Evolutionary conservation across 768 basidiomycete genomes (phyloP).

Genomic region (Suillus variegatus): DNA sequence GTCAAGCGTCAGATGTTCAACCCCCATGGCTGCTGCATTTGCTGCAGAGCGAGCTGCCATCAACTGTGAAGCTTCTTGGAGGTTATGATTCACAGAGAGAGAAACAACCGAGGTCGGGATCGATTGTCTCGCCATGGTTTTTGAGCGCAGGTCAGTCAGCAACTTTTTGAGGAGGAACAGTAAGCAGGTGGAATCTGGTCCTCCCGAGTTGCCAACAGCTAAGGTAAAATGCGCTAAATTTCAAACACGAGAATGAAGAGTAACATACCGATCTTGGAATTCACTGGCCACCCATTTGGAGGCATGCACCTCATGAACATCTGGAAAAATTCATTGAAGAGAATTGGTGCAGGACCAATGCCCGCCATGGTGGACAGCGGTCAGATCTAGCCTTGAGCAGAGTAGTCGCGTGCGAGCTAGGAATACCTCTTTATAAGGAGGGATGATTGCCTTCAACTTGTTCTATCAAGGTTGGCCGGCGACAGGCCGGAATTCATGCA

Average conservation of each 20-base stretch:
- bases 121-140: constrained; percentile 16
- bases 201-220: constrained; percentile 83
- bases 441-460: background rate
- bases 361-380: background rate
- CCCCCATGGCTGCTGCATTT: constrained; percentile 42
- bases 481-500: no score
- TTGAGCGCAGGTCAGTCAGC: constrained; percentile 24
- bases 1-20: constrained; percentile 46
- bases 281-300: constrained; percentile 45
- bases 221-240: background rate
- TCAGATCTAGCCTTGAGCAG: background rate
- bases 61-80: constrained; percentile 55
- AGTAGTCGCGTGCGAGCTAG: background rate
- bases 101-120: constrained; percentile 45
- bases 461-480: background rate
- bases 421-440: background rate
- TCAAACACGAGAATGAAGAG: background rate
- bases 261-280: constrained; percentile 43
- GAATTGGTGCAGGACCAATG: constrained; percentile 35
- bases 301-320: constrained; percentile 50
- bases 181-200: constrained; percentile 80
- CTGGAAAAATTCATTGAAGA: constrained; percentile 47
- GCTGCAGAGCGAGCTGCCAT: constrained; percentile 56
- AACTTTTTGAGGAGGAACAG: constrained; percentile 63
- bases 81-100: constrained; percentile 67